These are phyloP conservation scores for Dendrobium catenatum DNA, from an alignment of 106 monocot genomes.

Conservation along the genomic window DNA sequence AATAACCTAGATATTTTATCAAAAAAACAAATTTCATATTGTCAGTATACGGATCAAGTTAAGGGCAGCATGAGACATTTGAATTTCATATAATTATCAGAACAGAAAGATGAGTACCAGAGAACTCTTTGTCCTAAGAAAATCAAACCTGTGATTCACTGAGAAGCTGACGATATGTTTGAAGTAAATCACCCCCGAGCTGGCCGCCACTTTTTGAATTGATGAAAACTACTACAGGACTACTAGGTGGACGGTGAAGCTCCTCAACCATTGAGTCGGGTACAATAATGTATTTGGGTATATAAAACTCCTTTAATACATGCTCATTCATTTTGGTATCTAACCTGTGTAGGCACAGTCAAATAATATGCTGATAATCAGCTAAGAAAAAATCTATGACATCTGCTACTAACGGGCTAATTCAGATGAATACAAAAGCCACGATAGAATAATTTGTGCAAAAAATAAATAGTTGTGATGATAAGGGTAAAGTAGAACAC, in stretches of 20 bases:
- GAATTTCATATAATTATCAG: not conserved
- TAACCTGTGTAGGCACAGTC: slow-evolving; percentile 6
- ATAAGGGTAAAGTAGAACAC: not conserved
- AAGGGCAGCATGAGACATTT: not conserved
- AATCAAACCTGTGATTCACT: slow-evolving; percentile 49
- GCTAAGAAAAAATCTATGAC: not conserved
- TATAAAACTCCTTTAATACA: slow-evolving; percentile 42
- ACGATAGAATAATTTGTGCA: not conserved
- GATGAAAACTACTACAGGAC: slow-evolving; percentile 82
- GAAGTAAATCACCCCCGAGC: slow-evolving; percentile 68
- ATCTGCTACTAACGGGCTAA: not conserved
- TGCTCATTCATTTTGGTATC: slow-evolving; percentile 9
- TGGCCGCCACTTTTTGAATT: slow-evolving; percentile 87
- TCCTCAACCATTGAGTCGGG: slow-evolving; percentile 18
- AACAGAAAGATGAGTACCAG: not conserved
- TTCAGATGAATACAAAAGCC: not conserved
- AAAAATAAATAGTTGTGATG: not conserved
- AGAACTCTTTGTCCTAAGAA: not conserved
- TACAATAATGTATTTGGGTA: slow-evolving; percentile 62
- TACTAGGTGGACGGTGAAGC: slow-evolving; percentile 22
- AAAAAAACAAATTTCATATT: not conserved
- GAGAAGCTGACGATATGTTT: slow-evolving; percentile 68
- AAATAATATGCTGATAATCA: not conserved
- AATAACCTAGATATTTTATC: slow-evolving; percentile 52
- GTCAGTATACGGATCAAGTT: not conserved